Base-by-base conservation (phyloP, 2,329 filamentous ascomycete species). In the Alternaria metachromatica region DNA sequence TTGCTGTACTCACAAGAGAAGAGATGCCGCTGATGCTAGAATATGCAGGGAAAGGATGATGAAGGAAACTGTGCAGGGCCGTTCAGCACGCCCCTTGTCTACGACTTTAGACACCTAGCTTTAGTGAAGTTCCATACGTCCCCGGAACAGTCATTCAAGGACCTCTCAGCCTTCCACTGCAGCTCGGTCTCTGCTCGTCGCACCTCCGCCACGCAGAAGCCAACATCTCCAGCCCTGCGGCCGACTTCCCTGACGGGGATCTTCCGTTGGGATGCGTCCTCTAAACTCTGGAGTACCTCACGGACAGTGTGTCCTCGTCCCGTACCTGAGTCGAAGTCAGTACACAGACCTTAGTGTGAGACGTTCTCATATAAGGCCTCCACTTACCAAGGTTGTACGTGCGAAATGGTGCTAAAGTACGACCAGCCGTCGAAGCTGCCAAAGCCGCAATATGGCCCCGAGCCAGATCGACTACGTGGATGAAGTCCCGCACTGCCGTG, bases 401-500 rank as follows among this genome's bases (percentile, higher is more conserved):
- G 21, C 80, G 71, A 66, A 81, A 82, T 5, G 79, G 66, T 3
- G 77, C 65, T 50, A 71, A 71, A 41, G 76, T 72, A 30, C 66
- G 75, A 30, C 76, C 76, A 45, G 71, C 68, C 25, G 76, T 69
- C n/a, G 75, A 76, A 25, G 78, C 78, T 7, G 76, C 72, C 58
- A 89, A 80, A 2, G 89, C 89, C 7, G 88, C 87, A 41, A 90
- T 84, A 76, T 91, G 89, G 5, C 87, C 89, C 45, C 86, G 82
- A 6, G 88, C 88, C 48, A 91, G 83, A 75, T 91, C 89, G 15
- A 85, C 86, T 41, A 90, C 89, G 68, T 91, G 89, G 66, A 91
- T 89, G 72, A 89, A 91, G 76, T 91, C 89, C 45, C 89, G 86
- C 44, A 91, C 84, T 2, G 88, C 88, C 0, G 89, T 90, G 15